Conservation (phyloP, 2,329 filamentous ascomycete genomes). For the Thelonectria blattea region DNA sequence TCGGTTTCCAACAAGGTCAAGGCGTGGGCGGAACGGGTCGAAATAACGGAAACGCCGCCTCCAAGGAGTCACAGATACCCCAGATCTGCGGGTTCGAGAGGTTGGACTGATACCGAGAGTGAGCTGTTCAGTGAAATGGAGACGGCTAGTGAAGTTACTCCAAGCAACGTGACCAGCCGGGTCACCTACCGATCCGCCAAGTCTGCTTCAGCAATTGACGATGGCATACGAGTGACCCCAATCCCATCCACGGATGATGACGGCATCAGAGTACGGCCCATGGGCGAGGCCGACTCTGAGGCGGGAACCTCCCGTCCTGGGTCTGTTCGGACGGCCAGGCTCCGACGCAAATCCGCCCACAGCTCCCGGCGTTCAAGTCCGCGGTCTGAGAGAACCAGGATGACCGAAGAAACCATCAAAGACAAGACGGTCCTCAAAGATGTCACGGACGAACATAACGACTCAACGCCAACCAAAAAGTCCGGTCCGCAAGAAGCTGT, state of each 20-base stretch:
- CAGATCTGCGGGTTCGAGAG: constrained; percentile 42
- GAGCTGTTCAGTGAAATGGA: constrained; percentile 38
- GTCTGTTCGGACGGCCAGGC: constrained; percentile 32
- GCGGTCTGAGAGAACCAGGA: constrained; percentile 40
- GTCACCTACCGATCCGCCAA: constrained; percentile 33
- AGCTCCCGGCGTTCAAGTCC: constrained; percentile 34
- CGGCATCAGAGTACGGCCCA: constrained; percentile 41
- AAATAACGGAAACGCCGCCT: constrained; percentile 51
- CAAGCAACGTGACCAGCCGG: constrained; percentile 34
- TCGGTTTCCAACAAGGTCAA: constrained; percentile 64
- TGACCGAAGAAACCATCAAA: constrained; percentile 29
- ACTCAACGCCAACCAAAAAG: constrained; percentile 27
- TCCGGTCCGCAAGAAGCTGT: constrained; percentile 38
- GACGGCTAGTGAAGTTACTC: constrained; percentile 40
- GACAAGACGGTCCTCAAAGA: constrained; percentile 3
- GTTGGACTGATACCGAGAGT: constrained; percentile 37
- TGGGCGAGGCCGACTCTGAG: constrained; percentile 39
- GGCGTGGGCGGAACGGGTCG: constrained; percentile 65
- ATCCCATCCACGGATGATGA: constrained; percentile 41
- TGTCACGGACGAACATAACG: constrained; percentile 26
- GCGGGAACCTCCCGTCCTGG: constrained; percentile 30
- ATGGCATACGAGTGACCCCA: constrained; percentile 54
- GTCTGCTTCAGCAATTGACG: constrained; percentile 41
- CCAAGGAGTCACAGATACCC: constrained; percentile 46
- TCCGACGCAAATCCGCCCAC: constrained; percentile 39